Base-by-base conservation (phyloP, 306 rosid species). In the Vigna angularis region DNA sequence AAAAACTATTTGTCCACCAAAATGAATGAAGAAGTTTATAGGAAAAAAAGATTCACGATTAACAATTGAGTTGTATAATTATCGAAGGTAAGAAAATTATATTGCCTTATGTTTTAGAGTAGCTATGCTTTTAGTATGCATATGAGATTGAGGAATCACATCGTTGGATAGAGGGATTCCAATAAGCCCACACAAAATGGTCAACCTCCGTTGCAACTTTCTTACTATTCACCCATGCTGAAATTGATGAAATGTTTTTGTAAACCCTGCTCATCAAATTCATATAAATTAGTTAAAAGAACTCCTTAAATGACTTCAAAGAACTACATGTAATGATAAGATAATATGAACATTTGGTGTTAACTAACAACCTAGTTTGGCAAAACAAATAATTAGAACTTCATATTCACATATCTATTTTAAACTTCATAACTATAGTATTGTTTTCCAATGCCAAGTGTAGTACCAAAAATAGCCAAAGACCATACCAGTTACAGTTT, bases 181-280 rank as follows among this genome's bases (percentile, higher is more conserved):
- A 18, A 18, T 18, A 18, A 18, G 20, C 20, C 20, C 0, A 20
- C 22, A 20, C 22, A 20, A 20, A 20, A 20, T 20, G 22, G 22
- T 20, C 22, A 20, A 20, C 22, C 22, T 20, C 22, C 22, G 22
- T 20, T 20, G 22, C 22, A 20, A 1, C 22, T 20, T 20, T 1
- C 1, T 20, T 20, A 20, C 22, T 20, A 20, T 20, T 20, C 22
- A 20, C 22, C 22, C 22, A 20, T 20, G 22, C 22, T 20, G 82
- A 84, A 85, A 93, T 40, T 18, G 77, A 48, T 53, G 98, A 87
- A 52, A 90, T 79, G 71, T 81, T 90, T 64, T 88, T 93, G 7
- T 90, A 90, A 34, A 97, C 91, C 69, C 97, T 93, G 86, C 15
- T 57, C 83, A 69, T 48, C 28, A 77, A 50, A 76, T 81, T 28